Conservation (phyloP, 345 rosid genomes). For the Corymbia maculata region DNA sequence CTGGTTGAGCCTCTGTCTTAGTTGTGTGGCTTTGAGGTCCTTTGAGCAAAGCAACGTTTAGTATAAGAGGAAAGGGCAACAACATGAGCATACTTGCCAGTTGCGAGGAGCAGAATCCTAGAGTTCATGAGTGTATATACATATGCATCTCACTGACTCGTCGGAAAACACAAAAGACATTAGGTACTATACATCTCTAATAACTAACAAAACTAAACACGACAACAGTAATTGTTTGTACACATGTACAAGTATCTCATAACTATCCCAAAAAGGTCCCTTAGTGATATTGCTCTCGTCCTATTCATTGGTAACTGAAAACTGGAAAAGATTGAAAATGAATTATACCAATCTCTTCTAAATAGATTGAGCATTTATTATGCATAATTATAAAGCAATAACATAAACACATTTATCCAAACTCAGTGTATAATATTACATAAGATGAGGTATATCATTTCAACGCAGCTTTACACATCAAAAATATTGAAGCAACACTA, state of each 20-base stretch:
- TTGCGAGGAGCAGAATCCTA: neutral
- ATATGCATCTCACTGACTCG: neutral
- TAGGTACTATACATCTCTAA: neutral
- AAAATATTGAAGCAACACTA: neutral
- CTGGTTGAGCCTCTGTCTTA: neutral
- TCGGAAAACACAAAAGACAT: neutral
- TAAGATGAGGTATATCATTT: neutral
- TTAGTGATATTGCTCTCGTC: neutral
- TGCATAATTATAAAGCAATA: neutral
- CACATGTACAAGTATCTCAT: neutral
- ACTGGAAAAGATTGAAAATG: neutral
- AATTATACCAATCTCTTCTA: neutral
- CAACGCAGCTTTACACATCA: neutral
- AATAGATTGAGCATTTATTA: neutral
- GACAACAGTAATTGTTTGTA: neutral
- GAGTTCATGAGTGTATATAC: neutral
- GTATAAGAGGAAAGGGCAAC: neutral
- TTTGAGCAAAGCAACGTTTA: neutral
- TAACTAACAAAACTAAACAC: neutral
- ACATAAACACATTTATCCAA: neutral
- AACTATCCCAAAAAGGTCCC: neutral
- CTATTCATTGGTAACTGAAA: neutral
- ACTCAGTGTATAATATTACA: neutral
- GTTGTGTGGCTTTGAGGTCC: neutral
- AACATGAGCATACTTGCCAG: neutral